Evolutionary conservation across 2,329 filamentous ascomycete species (phyloP).

Genomic region (Camptophora hylomeconis): DNA sequence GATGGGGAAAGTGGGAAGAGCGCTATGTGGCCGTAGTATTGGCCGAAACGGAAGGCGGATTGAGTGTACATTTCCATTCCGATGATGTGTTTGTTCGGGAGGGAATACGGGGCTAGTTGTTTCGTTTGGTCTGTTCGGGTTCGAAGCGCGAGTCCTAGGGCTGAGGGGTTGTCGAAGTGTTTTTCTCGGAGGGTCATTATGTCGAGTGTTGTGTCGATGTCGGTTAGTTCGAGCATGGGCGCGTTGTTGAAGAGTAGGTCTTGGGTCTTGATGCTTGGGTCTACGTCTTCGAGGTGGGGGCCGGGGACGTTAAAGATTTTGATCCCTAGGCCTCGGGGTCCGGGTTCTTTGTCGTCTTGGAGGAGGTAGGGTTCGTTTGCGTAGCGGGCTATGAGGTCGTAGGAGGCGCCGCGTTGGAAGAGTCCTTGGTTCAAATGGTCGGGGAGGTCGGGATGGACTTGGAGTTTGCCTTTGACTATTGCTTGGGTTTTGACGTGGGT

Average conservation of each 20-base stretch:
- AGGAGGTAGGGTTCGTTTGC: conserved; percentile 2
- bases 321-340: conserved; percentile 36
- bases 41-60: conserved; percentile 35
- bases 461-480: conserved; percentile 35
- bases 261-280: conserved; percentile 21
- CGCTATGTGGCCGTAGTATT: conserved; percentile 35
- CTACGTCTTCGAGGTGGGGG: conserved; percentile 26
- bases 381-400: conserved; percentile 3
- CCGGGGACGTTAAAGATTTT: conserved; percentile 38
- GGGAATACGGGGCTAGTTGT: conserved; percentile 28
- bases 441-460: conserved; percentile 29
- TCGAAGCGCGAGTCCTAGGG: conserved; percentile 31
- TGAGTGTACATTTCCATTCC: conserved; percentile 32
- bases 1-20: no score
- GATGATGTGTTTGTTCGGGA: conserved; percentile 29
- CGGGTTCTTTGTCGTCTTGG: conserved; percentile 26
- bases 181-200: conserved; percentile 30
- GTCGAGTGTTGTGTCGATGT: conserved; percentile 32
- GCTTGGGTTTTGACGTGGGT: conserved; percentile 37
- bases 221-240: conserved; percentile 34
- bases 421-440: conserved; percentile 31
- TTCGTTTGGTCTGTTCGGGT: conserved; percentile 25
- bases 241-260: conserved; percentile 39
- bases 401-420: no score
- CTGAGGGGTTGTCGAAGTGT: conserved; percentile 24